These are phyloP conservation scores for Coniferiporia weirii DNA, from an alignment of 1,284 basidiomycete genomes.

Conservation along the genomic window DNA sequence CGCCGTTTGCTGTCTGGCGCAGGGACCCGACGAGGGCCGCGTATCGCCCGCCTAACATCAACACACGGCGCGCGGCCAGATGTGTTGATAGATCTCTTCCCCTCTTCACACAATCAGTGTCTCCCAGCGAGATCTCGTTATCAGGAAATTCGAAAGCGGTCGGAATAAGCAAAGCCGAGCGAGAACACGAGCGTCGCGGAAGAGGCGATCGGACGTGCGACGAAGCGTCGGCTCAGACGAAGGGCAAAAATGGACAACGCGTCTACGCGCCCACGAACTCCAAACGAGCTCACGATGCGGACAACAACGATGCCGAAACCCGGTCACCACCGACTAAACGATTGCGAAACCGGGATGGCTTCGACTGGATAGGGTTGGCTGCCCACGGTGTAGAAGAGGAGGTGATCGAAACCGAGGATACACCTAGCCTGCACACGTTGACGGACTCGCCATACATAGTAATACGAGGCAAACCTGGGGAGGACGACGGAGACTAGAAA, in stretches of 20 bases:
- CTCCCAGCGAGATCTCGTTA: not conserved
- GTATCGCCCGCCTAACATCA: not conserved
- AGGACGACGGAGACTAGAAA: too few species aligned
- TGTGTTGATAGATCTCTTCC: not conserved
- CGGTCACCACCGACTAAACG: not conserved
- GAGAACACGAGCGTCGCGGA: not conserved
- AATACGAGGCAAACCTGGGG: not conserved
- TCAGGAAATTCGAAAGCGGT: not conserved
- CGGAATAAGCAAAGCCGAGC: too few species aligned
- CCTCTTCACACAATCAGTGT: not conserved
- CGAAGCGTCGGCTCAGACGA: not conserved
- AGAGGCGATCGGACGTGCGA: not conserved
- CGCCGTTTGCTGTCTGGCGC: constrained; percentile 5
- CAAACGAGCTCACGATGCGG: not conserved
- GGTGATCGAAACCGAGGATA: not conserved
- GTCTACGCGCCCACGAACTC: not conserved
- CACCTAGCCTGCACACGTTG: not conserved
- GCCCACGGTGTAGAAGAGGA: not conserved
- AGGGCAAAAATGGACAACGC: not conserved
- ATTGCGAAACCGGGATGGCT: not conserved
- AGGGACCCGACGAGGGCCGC: not conserved
- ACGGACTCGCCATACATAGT: not conserved
- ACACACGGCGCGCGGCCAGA: not conserved
- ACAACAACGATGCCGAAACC: not conserved
- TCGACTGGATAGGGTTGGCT: not conserved